Base-by-base conservation (phyloP, 2,329 filamentous ascomycete species). In the Hypoxylon sp. region DNA sequence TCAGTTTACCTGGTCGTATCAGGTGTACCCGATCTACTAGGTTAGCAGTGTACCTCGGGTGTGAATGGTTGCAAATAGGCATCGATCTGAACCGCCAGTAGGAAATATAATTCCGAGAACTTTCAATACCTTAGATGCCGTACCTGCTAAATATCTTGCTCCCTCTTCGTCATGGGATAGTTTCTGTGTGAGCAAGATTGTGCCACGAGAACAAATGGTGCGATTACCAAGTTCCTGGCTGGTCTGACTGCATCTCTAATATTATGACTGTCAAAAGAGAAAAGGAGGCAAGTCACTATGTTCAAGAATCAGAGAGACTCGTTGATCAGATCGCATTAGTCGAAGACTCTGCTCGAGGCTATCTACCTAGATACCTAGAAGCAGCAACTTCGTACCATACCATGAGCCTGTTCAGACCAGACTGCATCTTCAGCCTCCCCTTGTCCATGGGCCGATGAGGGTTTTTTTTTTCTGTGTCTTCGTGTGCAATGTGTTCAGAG, bases 331-430 rank as follows among this genome's bases (percentile, higher is more conserved):
- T 23, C 29, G 33, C 26, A 54, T 52, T 57, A 43, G 23, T 43
- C 42, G 42, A 29, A 43, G 50, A 55, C 55, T 50, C 56, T 55
- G 51, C 15, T 13, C 20, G 50, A 23, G 49, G 38, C 35, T 59
- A 54, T 49, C 45, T 55, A 55, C 23, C 40, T 49, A 50, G 50
- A 55, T 55, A 54, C 35, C n/a, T n/a, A n/a, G n/a, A n/a, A n/a
- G n/a, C n/a, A n/a, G n/a, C 17, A 24, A 23, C 27, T 50, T 50
- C 41, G 33, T 31, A 13, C 35, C 26, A 45, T 51, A 23, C n/a
- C 40, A 33, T 41, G 10, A 49, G 31, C 38, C 49, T 31, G 20
- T 20, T 9, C 20, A 20, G 15, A 26, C 17, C 26, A 31, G 41
- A 6, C 37, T 40, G 13, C 31, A 38, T 45, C n/a, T 35, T 9